Evolutionary conservation across 2,329 filamentous ascomycete species (phyloP).

Genomic region (Septoria petroselini): DNA sequence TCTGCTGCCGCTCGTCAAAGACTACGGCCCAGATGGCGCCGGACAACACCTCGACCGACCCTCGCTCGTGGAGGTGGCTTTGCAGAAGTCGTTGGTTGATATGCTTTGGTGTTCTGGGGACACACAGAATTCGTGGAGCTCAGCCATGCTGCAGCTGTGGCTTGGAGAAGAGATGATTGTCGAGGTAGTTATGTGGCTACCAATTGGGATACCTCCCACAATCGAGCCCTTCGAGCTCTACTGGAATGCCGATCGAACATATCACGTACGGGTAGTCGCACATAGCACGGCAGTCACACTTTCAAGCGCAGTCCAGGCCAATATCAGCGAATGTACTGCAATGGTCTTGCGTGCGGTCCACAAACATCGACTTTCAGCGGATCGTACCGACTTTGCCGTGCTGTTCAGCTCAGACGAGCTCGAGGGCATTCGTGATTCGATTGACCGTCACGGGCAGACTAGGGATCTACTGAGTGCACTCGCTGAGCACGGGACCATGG

Average conservation of each 20-base stretch:
- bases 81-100: conserved; percentile 5
- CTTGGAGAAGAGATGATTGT: background rate
- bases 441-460: background rate
- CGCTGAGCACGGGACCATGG: background rate
- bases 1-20: conserved; percentile 60
- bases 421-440: background rate
- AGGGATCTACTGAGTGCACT: background rate
- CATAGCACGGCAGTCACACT: too few relatives aligned
- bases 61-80: conserved; percentile 26
- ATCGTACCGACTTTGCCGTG: conserved; percentile 18
- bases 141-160: conserved; percentile 1
- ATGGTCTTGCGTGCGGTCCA: conserved; percentile 10
- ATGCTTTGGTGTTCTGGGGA: background rate
- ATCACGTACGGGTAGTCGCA: too few relatives aligned
- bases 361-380: conserved; percentile 10
- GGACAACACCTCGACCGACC: conserved; percentile 30
- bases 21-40: conserved; percentile 26
- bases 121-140: background rate
- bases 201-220: conserved; percentile 6
- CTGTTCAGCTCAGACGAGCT: conserved; percentile 14
- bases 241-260: conserved; percentile 32
- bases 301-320: background rate
- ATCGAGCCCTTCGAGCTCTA: conserved; percentile 23
- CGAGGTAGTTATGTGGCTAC: conserved; percentile 27
- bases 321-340: background rate